A percentile compares a stretch with the other conserved stretches of the same genome.
Evolutionary conservation across 495 filamentous ascomycete genomes (phyloP).

Genomic region (Rhizodiscina lignyota): DNA sequence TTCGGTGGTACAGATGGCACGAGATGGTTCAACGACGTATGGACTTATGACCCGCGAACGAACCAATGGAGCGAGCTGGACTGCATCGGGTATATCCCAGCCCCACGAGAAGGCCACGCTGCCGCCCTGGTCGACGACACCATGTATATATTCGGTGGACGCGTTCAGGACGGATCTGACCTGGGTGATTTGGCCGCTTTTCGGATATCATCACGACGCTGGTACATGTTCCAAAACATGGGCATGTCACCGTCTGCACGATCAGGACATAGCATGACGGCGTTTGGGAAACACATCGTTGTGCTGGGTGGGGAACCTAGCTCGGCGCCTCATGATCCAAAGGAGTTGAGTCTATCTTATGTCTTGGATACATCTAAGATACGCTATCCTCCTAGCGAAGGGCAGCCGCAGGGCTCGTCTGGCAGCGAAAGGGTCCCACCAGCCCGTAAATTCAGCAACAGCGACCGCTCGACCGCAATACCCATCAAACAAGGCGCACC

Average conservation of each 20-base stretch:
- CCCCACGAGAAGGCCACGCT: slow-evolving; percentile 85
- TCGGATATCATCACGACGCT: slow-evolving; percentile 74
- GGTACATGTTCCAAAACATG: slow-evolving; percentile 99
- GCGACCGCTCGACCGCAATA: slow-evolving; percentile 18
- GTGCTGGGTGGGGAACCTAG: slow-evolving; percentile 91
- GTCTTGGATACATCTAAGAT: slow-evolving; percentile 91
- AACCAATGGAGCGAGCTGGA: slow-evolving; percentile 78
- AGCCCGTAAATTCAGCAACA: slow-evolving; percentile 1
- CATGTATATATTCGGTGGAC: slow-evolving; percentile 99
- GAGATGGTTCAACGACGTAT: slow-evolving; percentile 97
- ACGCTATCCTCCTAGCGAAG: slow-evolving; percentile 65
- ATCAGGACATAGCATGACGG: slow-evolving; percentile 95
- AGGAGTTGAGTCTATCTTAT: slow-evolving; percentile 79
- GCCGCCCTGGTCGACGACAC: slow-evolving; percentile 86
- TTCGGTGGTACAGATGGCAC: slow-evolving; percentile 94
- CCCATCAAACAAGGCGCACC: too few relatives aligned
- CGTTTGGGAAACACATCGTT: slow-evolving; percentile 78
- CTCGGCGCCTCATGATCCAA: slow-evolving; percentile 58
- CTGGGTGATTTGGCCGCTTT: slow-evolving; percentile 92
- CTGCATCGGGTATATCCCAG: slow-evolving; percentile 94
- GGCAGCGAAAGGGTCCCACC: slow-evolving; percentile 29
- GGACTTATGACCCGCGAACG: slow-evolving; percentile 73
- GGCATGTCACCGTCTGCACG: slow-evolving; percentile 84
- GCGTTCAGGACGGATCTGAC: slow-evolving; percentile 80
- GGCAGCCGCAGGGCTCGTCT: slow-evolving; percentile 5